These are phyloP conservation scores for Claviceps sp. DNA, from an alignment of 2,329 filamentous ascomycete genomes.

Conservation along the genomic window DNA sequence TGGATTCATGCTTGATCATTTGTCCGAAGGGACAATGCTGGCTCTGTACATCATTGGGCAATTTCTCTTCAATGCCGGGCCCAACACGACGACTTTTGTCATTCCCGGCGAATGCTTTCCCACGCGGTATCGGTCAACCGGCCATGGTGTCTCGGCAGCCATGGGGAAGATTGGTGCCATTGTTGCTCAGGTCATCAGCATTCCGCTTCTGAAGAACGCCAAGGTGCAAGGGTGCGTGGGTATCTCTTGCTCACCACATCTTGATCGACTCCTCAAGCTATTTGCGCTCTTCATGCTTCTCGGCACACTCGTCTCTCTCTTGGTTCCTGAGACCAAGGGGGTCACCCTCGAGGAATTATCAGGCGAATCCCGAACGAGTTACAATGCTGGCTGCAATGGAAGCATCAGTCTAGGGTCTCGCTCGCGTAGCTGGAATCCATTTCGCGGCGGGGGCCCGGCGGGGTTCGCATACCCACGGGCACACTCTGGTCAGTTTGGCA, in stretches of 20 bases:
- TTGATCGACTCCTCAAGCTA: conserved; percentile 63
- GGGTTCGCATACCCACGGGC: conserved; percentile 34
- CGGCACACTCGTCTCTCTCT: conserved; percentile 52
- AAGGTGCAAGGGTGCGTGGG: conserved; percentile 34
- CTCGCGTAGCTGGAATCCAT: conserved; percentile 29
- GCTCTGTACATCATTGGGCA: conserved; percentile 51
- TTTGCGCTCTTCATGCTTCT: conserved; percentile 71
- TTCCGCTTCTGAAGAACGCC: conserved; percentile 47
- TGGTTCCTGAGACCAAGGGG: conserved; percentile 69
- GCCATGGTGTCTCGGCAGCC: conserved; percentile 53
- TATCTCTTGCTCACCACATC: conserved; percentile 40
- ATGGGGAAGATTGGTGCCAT: conserved; percentile 57
- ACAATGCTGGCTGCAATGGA: conserved; percentile 37
- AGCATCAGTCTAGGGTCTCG: conserved; percentile 27
- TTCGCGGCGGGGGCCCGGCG: conserved; percentile 35
- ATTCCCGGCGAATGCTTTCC: conserved; percentile 53
- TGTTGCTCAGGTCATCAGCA: conserved; percentile 51
- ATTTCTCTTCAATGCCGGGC: conserved; percentile 54
- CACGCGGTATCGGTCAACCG: conserved; percentile 47
- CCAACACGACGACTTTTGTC: conserved; percentile 54
- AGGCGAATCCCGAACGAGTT: conserved; percentile 50
- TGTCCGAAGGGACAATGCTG: conserved; percentile 37
- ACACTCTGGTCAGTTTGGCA: conserved; percentile 12
- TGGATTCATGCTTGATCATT: conserved; percentile 42
- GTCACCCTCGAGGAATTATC: conserved; percentile 59